phyloP scores from a whole-genome alignment of 2,329 filamentous ascomycete genomes.

The Falciphora oryzae region DNA sequence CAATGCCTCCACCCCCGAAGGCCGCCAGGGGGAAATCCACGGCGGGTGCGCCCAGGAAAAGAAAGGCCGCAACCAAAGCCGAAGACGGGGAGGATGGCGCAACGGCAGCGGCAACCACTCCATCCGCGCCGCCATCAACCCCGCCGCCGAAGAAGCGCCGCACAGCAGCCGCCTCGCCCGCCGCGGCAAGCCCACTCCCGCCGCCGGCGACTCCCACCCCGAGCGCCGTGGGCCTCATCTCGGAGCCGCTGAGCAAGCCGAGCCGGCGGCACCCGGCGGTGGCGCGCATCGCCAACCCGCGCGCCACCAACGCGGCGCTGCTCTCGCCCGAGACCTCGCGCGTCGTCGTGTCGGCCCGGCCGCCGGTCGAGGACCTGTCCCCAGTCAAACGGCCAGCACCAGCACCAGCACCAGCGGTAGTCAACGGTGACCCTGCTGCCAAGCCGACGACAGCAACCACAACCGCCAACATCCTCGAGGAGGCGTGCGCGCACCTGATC shows the following conservation, averaged over 20 bases:
- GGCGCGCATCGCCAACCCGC: constrained; percentile 55
- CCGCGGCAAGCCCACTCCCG: not conserved
- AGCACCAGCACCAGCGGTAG: constrained; percentile 28
- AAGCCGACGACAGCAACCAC: constrained; percentile 39
- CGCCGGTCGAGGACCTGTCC: constrained; percentile 37
- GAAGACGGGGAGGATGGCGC: not conserved
- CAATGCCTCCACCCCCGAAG: constrained; percentile 13
- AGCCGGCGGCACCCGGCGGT: constrained; percentile 33
- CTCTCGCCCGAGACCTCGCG: constrained; percentile 66
- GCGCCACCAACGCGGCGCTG: constrained; percentile 62
- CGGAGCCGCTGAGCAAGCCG: constrained; percentile 14
- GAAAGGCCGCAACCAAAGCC: constrained; percentile 18
- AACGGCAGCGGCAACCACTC: constrained; percentile 11
- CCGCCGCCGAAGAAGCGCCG: constrained; percentile 21
- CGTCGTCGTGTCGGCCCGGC: constrained; percentile 47
- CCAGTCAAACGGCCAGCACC: constrained; percentile 33
- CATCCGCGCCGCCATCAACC: constrained; percentile 22
- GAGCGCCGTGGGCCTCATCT: constrained; percentile 35
- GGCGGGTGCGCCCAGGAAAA: constrained; percentile 19
- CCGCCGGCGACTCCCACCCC: constrained; percentile 43
- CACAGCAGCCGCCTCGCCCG: constrained; percentile 20
- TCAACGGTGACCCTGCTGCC: constrained; percentile 24
- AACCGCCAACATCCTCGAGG: constrained; percentile 66
- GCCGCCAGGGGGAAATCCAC: not conserved
- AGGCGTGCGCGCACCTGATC: constrained; percentile 71